Evolutionary conservation across 2,329 filamentous ascomycete species (phyloP).

Genomic region (Teratosphaeria viscida): DNA sequence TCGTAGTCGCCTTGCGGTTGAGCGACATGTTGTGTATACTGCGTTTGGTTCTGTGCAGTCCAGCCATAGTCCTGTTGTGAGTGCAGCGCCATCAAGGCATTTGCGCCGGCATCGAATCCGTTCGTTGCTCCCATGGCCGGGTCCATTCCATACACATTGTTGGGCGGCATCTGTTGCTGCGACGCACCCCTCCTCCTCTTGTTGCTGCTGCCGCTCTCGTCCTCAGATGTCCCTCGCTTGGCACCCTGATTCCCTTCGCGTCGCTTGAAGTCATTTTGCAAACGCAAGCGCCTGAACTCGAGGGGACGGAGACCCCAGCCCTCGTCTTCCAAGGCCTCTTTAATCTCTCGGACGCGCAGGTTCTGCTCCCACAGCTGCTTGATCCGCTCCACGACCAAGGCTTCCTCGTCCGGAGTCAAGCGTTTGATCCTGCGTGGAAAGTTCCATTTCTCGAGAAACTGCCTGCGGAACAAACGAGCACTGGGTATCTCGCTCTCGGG

Average conservation of each 20-base stretch:
- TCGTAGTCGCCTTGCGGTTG: constrained; percentile 38
- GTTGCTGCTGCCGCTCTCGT: not conserved
- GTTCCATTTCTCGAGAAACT: constrained; percentile 48
- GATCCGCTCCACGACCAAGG: constrained; percentile 55
- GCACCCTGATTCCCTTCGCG: constrained; percentile 3
- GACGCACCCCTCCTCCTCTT: not conserved
- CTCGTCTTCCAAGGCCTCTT: constrained; percentile 57
- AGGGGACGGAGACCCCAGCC: constrained; percentile 60
- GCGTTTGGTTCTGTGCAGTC: constrained; percentile 10
- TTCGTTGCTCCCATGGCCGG: not conserved
- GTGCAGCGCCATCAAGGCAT: constrained; percentile 1
- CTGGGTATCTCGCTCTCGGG: constrained; percentile 50
- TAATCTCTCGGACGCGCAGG: constrained; percentile 61
- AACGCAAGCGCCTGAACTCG: constrained; percentile 38
- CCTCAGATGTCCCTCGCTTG: not conserved
- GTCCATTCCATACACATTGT: not conserved
- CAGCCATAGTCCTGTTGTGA: constrained; percentile 4
- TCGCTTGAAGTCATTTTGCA: constrained; percentile 45
- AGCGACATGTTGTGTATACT: constrained; percentile 13
- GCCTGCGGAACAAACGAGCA: constrained; percentile 14
- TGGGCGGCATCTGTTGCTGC: not conserved
- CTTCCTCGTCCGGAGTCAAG: constrained; percentile 60
- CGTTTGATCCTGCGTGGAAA: constrained; percentile 58
- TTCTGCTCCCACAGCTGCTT: constrained; percentile 72
- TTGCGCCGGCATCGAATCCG: not conserved